Percentiles rank a stretch among this genome's conserved stretches.
Conservation (phyloP, 176 grass and related monocot species). For the bread wheat (Triticum aestivum) region IWGSC_CS_RefSeq_v2.1 NC_057803.1:457826778-457827277, state of each 20-base stretch:
- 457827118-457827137: constrained; percentile 32
- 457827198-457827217: background rate
- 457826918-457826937: too few species aligned
- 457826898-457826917: too few species aligned
- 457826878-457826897: too few species aligned
- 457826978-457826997: background rate
- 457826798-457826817: too few species aligned
- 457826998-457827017: background rate
- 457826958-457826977: background rate
- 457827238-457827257: background rate
- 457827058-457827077: constrained; percentile 28
- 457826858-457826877: too few species aligned
- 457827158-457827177: background rate
- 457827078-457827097: constrained; percentile 54
- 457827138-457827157: background rate
- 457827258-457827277: background rate
- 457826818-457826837: too few species aligned
- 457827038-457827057: constrained; percentile 22
- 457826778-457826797: too few species aligned
- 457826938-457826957: constrained; percentile 32
- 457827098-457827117: constrained; percentile 60
- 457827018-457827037: background rate
- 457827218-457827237: background rate
- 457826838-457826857: too few species aligned
- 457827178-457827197: too few species aligned